These are phyloP conservation scores for Aspergillus floridensis DNA, from an alignment of 2,329 filamentous ascomycete species.

Conservation along the genomic window DNA sequence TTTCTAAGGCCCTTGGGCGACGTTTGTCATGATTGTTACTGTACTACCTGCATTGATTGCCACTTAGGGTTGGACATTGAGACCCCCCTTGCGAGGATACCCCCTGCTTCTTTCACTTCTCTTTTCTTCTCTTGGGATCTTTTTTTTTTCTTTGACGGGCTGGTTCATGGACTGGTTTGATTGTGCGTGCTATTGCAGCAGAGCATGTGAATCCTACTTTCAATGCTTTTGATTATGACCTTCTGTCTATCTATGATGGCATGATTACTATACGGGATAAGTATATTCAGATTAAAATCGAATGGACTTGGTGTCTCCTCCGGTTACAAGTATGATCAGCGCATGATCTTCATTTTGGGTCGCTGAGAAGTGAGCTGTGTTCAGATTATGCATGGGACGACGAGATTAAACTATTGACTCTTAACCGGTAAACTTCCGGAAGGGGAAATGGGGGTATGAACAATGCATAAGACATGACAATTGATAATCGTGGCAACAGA, in stretches of 20 bases:
- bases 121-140: background rate
- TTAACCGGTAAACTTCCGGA: background rate
- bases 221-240: background rate
- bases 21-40: background rate
- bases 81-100: constrained; percentile 4
- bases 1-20: background rate
- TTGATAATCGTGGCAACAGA: background rate
- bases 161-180: background rate
- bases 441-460: background rate
- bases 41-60: background rate
- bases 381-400: background rate
- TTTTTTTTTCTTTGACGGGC: background rate
- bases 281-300: background rate
- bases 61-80: background rate
- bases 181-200: background rate
- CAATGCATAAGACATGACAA: background rate
- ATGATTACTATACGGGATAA: background rate
- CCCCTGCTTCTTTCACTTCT: constrained; percentile 1
- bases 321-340: background rate
- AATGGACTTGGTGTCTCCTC: background rate
- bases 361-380: background rate
- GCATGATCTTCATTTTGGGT: background rate
- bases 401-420: background rate
- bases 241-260: background rate
- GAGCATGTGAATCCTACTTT: background rate